Evolutionary conservation across 164 flowering plant genomes (phyloP).

Genomic region (Nelumbo lutea): DNA sequence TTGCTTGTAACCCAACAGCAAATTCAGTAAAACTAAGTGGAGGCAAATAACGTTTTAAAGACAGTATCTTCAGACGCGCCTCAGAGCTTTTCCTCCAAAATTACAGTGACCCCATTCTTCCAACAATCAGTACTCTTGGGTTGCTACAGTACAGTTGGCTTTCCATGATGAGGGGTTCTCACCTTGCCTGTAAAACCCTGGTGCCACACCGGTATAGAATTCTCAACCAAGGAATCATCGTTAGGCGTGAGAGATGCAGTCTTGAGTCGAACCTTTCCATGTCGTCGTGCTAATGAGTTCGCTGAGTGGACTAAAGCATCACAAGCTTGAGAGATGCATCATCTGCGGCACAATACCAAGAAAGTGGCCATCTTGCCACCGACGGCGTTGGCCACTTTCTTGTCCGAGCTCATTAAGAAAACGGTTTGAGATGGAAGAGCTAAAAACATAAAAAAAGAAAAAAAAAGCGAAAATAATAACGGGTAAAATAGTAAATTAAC

Average conservation of each 20-base stretch:
- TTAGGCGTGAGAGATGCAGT: slow-evolving; percentile 34
- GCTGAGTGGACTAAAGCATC: slow-evolving; percentile 80
- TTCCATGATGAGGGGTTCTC: slow-evolving; percentile 54
- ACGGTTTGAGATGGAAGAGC: background rate
- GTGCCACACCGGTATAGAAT: slow-evolving; percentile 56
- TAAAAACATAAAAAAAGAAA: background rate
- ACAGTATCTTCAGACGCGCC: no score
- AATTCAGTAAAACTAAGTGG: no score
- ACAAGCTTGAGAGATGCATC: slow-evolving; percentile 81
- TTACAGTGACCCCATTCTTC: no score
- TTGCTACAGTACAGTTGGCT: slow-evolving; percentile 10
- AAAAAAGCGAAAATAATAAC: no score
- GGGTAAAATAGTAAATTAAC: no score
- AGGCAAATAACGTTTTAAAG: no score
- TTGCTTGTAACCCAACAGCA: no score
- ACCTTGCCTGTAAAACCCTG: slow-evolving; percentile 63
- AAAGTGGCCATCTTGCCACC: slow-evolving; percentile 77
- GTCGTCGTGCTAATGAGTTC: slow-evolving; percentile 66
- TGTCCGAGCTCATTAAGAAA: slow-evolving; percentile 27
- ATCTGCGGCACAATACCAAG: slow-evolving; percentile 86
- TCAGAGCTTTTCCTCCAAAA: no score
- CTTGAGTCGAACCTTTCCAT: slow-evolving; percentile 72
- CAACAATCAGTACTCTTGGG: background rate
- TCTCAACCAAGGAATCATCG: background rate
- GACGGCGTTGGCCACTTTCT: slow-evolving; percentile 49